phyloP scores from a whole-genome alignment of 257 asterid genomes.

The Gardenia jasminoides region DNA sequence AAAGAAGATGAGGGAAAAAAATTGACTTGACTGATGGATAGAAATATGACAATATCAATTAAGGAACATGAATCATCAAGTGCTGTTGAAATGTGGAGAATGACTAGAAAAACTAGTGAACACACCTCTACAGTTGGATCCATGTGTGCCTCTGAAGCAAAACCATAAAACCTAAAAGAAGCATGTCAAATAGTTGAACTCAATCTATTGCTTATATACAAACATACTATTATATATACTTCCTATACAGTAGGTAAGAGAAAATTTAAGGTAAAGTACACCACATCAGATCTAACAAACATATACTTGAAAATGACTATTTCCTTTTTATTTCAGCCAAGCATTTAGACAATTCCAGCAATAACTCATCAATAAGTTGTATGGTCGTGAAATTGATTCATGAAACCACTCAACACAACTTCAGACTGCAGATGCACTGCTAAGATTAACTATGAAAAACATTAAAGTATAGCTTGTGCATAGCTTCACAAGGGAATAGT shows the following conservation, averaged over 20 bases:
- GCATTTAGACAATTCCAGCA: not conserved
- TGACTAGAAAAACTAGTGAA: conserved; percentile 11
- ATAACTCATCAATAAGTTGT: too few species aligned
- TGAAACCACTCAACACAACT: not conserved
- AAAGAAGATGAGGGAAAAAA: not conserved
- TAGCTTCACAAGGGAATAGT: not conserved
- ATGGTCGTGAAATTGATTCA: not conserved
- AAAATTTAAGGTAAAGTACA: not conserved
- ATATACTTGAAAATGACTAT: not conserved
- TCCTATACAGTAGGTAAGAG: not conserved
- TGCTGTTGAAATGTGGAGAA: not conserved
- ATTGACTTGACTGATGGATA: not conserved
- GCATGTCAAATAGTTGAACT: conserved; percentile 8
- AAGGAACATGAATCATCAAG: not conserved
- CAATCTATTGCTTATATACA: not conserved
- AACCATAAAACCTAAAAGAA: conserved; percentile 74
- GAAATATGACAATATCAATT: not conserved
- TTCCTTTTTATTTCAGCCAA: not conserved
- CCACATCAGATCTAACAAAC: not conserved
- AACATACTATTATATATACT: not conserved
- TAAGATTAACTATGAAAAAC: not conserved
- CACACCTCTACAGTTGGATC: conserved; percentile 90
- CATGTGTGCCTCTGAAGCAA: conserved; percentile 95
- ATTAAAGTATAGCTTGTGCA: not conserved
- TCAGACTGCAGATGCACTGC: too few species aligned